Evolutionary conservation across 2,329 filamentous ascomycete genomes (phyloP).

Genomic region (Allantophomopsis lycopodina): DNA sequence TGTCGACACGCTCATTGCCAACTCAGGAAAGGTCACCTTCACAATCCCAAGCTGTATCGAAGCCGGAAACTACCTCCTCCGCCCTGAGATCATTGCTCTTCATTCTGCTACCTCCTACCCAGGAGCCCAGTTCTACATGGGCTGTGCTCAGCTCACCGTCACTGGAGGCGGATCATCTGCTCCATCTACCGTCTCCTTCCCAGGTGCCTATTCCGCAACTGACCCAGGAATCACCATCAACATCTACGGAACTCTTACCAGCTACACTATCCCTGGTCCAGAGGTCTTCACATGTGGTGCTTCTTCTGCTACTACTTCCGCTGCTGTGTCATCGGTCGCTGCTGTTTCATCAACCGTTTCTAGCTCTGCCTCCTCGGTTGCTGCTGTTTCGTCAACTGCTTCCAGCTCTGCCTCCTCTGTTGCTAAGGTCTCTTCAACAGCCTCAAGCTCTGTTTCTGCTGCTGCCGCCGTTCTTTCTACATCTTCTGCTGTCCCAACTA

Average conservation of each 20-base stretch:
- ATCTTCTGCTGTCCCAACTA: not conserved
- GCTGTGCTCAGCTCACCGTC: constrained; percentile 30
- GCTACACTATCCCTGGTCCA: constrained; percentile 23
- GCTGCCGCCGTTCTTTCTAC: not conserved
- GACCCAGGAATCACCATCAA: constrained; percentile 4
- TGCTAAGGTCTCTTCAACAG: not conserved
- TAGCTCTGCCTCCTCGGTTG: not conserved
- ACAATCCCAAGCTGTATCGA: constrained; percentile 1
- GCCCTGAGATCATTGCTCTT: constrained; percentile 18
- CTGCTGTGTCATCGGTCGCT: not conserved
- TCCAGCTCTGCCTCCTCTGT: not conserved
- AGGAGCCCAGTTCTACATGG: constrained; percentile 33
- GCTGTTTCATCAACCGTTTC: not conserved
- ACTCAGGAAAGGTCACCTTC: constrained; percentile 21
- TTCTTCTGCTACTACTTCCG: not conserved
- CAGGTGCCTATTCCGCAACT: constrained; percentile 5
- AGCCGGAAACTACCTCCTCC: constrained; percentile 2
- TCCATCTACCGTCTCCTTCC: constrained; percentile 23
- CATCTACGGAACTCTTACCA: constrained; percentile 16
- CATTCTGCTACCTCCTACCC: constrained; percentile 11
- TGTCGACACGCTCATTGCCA: constrained; percentile 9
- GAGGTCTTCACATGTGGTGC: constrained; percentile 13
- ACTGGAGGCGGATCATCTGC: constrained; percentile 24
- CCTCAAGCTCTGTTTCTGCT: not conserved
- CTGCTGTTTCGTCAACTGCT: not conserved